These are phyloP conservation scores for Pleomassaria siparia DNA, from an alignment of 2,329 filamentous ascomycete species.

Conservation along the genomic window DNA sequence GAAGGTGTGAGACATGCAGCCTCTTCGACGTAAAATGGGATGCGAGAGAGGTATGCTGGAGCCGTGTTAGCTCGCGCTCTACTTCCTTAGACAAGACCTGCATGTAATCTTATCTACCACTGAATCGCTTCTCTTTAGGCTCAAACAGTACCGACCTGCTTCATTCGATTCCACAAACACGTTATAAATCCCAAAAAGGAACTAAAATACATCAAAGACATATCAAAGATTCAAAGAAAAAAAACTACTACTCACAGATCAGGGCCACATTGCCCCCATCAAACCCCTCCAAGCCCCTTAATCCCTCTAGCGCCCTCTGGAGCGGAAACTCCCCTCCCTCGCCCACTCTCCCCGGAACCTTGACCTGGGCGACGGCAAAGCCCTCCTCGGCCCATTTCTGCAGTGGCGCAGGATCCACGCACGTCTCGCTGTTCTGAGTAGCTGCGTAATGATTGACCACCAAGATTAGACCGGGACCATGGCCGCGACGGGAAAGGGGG, in stretches of 20 bases:
- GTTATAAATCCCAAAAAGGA: too few relatives aligned
- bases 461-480: constrained; percentile 53
- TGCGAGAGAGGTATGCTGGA: constrained; percentile 33
- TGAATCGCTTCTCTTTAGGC: too few relatives aligned
- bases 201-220: too few relatives aligned
- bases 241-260: constrained; percentile 27
- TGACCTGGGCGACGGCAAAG: constrained; percentile 62
- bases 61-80: constrained; percentile 9
- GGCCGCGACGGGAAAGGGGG: constrained; percentile 53
- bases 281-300: constrained; percentile 27
- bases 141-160: too few relatives aligned
- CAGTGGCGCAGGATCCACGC: constrained; percentile 56
- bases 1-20: constrained; percentile 22
- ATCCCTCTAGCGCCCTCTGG: constrained; percentile 23
- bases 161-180: too few relatives aligned
- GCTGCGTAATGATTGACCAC: constrained; percentile 42
- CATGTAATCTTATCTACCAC: too few relatives aligned
- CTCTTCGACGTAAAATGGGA: constrained; percentile 37
- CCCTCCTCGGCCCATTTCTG: constrained; percentile 74
- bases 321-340: constrained; percentile 38
- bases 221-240: constrained; percentile 3
- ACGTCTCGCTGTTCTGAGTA: constrained; percentile 37
- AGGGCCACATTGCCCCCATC: constrained; percentile 31
- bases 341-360: constrained; percentile 34
- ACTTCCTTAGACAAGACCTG: too few relatives aligned